Evolutionary conservation across 2,329 filamentous ascomycete species (phyloP), one percentile per base, ranked within the genome.

Genomic region (Pseudofabraea citricarpa): DNA sequence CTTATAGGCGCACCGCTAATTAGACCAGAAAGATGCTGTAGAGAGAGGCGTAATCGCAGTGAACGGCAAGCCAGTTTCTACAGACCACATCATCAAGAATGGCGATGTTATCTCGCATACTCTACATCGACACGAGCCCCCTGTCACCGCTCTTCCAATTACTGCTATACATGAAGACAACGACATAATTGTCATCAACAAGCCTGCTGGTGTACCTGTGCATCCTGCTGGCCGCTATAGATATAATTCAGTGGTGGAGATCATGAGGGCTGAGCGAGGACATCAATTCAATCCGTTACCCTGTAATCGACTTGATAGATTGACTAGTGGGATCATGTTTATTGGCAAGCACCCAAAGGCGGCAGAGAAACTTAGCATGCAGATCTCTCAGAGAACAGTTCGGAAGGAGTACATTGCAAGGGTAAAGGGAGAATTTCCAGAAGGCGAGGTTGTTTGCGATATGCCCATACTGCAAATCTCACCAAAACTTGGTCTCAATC

Each of bases 311-410:
- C 78, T 98, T 21, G 93, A 98, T 62, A 76, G 93, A 41, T 70
- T 98, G 56, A 98, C 93, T 0, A 95, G 89, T 56, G 93, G 93
- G 38, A 87, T 98, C 61, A 97, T 98, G 91, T 98, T 98, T 64
- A 83, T 98, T 55, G 93, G 85, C 21, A 98, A 98, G 68, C 82
- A 87, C 50, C 74, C 83, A 27, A 79, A 81, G 57, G 87, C 87
- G 0, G 91, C 93, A 1, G 88, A 91, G 51, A 73, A 74, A 23
- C 75, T 98, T 53, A 81, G 83, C 43, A 69, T 74, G 32, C 86
- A 95, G 64, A 87, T 98, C 46, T 78, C 81, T 53, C 77, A 77
- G 5, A 77, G 93, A 26, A 91, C 85, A 0, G 87, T 98, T 27
- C 83, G 89, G 55, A 98, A 98, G 63, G 93, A 98, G 64, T 98